Evolutionary conservation across 352 stramenopile genomes (phyloP).

Genomic region (Phytopythium sindhum): DNA sequence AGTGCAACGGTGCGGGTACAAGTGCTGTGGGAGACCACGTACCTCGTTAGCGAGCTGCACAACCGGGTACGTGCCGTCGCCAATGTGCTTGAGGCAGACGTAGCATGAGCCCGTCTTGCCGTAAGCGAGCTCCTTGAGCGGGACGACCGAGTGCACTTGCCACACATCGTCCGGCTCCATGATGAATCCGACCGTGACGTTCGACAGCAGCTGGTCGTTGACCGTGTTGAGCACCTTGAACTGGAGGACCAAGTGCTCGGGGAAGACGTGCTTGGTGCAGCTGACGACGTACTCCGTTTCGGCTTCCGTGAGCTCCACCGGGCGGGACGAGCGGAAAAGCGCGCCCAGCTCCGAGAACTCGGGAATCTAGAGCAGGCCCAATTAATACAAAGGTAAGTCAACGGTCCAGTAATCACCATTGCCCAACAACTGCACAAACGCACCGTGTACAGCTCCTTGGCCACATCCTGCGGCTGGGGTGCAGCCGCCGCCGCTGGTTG

Average conservation of each 20-base stretch:
- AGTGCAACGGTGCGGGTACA: background rate
- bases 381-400: background rate
- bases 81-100: conserved; percentile 88
- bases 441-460: conserved; percentile 94
- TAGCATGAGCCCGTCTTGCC: conserved; percentile 94
- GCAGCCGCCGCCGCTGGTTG: conserved; percentile 22
- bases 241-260: conserved; percentile 95
- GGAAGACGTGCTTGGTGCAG: conserved; percentile 97
- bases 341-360: conserved; percentile 92
- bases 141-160: conserved; percentile 88
- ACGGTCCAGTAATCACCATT: conserved; percentile 1
- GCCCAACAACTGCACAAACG: conserved; percentile 2
- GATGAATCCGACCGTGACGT: conserved; percentile 92
- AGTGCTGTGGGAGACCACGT: conserved; percentile 9
- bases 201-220: conserved; percentile 95
- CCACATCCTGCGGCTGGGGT: conserved; percentile 65
- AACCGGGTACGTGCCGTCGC: conserved; percentile 72
- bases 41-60: conserved; percentile 92
- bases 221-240: conserved; percentile 99
- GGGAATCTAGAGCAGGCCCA: conserved; percentile 69
- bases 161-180: conserved; percentile 92
- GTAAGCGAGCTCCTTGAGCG: conserved; percentile 88
- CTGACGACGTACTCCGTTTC: conserved; percentile 98
- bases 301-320: conserved; percentile 93
- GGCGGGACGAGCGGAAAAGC: conserved; percentile 91